Conservation (phyloP, 2,329 filamentous ascomycete genomes). For the Fusarium robinianum region DNA sequence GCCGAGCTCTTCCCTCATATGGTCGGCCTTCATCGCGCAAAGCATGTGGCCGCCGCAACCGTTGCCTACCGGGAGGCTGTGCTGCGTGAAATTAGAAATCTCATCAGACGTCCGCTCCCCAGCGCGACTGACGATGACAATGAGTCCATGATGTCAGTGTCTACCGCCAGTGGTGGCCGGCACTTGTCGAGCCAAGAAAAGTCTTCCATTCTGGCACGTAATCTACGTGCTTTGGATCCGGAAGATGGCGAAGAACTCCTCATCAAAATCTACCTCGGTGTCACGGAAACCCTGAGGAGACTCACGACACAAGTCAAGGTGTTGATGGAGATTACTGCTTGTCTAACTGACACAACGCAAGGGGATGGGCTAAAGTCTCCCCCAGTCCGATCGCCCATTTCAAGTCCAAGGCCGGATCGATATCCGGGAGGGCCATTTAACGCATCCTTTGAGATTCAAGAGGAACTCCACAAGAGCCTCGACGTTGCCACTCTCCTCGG, state of each 20-base stretch:
- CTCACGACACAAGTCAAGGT: constrained; percentile 92
- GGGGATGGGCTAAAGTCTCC: constrained; percentile 53
- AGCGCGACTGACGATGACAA: constrained; percentile 94
- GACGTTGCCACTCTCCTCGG: constrained; percentile 79
- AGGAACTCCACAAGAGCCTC: constrained; percentile 75
- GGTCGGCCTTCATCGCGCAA: constrained; percentile 78
- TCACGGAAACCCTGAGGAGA: constrained; percentile 84
- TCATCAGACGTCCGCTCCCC: constrained; percentile 84
- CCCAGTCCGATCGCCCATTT: constrained; percentile 55
- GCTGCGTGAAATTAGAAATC: constrained; percentile 79
- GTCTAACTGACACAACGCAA: constrained; percentile 54
- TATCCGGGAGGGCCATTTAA: constrained; percentile 28
- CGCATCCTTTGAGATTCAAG: constrained; percentile 59
- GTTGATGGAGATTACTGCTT: constrained; percentile 89
- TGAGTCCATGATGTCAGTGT: constrained; percentile 84
- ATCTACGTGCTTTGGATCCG: constrained; percentile 80
- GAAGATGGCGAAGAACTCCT: constrained; percentile 85
- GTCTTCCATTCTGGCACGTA: constrained; percentile 83
- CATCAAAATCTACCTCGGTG: constrained; percentile 79
- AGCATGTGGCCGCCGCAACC: constrained; percentile 80
- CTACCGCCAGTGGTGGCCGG: constrained; percentile 71
- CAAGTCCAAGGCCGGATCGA: constrained; percentile 53
- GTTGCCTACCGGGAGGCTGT: constrained; percentile 82
- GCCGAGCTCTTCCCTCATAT: constrained; percentile 71
- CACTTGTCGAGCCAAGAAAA: constrained; percentile 83